Percentiles rank a stretch among this genome's conserved stretches.
Conservation (phyloP, 1,284 basidiomycete species). For the Malassezia brasiliensis region DNA sequence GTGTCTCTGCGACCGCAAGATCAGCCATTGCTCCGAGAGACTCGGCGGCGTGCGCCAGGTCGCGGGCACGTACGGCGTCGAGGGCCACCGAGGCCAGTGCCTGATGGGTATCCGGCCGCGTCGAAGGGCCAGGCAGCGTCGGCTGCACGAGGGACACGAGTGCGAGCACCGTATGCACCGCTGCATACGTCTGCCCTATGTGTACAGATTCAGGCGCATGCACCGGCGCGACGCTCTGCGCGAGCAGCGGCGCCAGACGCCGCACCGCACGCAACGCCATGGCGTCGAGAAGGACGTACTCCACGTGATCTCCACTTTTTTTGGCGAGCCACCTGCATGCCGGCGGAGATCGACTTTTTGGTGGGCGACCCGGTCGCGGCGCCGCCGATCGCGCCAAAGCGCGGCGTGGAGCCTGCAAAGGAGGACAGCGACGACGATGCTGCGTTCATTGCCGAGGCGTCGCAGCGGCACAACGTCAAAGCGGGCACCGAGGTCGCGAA, state of each 20-base stretch:
- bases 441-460: slow-evolving; percentile 40
- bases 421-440: slow-evolving; percentile 35
- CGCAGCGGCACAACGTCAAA: slow-evolving; percentile 41
- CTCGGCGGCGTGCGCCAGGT: neutral
- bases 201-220: too few species aligned
- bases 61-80: neutral
- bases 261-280: neutral
- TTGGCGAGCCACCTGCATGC: slow-evolving; percentile 17
- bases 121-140: neutral
- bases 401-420: neutral
- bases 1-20: neutral
- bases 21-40: neutral
- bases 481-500: slow-evolving; percentile 40
- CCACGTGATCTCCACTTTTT: slow-evolving; percentile 8
- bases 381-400: neutral
- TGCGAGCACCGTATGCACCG: neutral
- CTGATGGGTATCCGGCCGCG: neutral
- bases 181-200: neutral
- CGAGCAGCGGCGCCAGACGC: neutral
- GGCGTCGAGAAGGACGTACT: neutral
- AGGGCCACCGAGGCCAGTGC: neutral
- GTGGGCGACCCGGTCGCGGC: slow-evolving; percentile 22
- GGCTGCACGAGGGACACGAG: neutral
- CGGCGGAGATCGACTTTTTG: slow-evolving; percentile 35
- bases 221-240: neutral